Base-by-base conservation (phyloP, 2,329 filamentous ascomycete species). In the Penicillium oxalicum region DNA sequence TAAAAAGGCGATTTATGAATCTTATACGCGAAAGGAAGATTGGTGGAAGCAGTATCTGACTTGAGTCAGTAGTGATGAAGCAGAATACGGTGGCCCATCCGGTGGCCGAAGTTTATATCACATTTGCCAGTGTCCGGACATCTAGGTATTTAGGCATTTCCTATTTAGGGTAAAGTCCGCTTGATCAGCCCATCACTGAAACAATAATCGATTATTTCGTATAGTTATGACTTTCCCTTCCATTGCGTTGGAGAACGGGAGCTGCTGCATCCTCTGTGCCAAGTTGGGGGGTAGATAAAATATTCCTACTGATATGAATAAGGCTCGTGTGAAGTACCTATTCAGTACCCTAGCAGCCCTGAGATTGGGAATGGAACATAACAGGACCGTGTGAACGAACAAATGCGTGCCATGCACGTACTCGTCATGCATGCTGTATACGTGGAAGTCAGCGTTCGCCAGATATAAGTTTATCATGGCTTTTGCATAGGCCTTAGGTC, bases 131-230 rank as follows among this genome's bases (percentile, higher is more conserved):
- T 18, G 18, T 18, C 18, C 18, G 18, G 18, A 18, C 18, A 18
- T 18, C 18, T 18, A 18, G 18, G 18, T 18, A 18, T 18, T 18
- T 18, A n/a, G n/a, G n/a, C n/a, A 18, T 18, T 18, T 18, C 18
- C 18, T 18, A 18, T 18, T 18, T 18, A 18, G 18, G 18, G 18
- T 18, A 18, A 18, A 69, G 48, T 0, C 57, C 56, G 44, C 77
- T 77, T 53, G 75, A 78, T 1, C 77, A 44, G 1, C 74, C 65
- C 64, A 79, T 69, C 1, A 70, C 58, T 49, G 77, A 77, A 5
- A 79, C 67, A 2, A 80, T 62, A 54, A 76, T 77, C 0, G 77
- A 71, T 52, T 80, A 77, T 24, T 78, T 77, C 1, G 71, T 68
- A 0, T 18, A 18, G 18, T 18, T 18, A 18, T 18, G 18, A 18